These are phyloP conservation scores for Zizania palustris DNA, from an alignment of 202 grass and related monocot species.

Conservation along the genomic window DNA sequence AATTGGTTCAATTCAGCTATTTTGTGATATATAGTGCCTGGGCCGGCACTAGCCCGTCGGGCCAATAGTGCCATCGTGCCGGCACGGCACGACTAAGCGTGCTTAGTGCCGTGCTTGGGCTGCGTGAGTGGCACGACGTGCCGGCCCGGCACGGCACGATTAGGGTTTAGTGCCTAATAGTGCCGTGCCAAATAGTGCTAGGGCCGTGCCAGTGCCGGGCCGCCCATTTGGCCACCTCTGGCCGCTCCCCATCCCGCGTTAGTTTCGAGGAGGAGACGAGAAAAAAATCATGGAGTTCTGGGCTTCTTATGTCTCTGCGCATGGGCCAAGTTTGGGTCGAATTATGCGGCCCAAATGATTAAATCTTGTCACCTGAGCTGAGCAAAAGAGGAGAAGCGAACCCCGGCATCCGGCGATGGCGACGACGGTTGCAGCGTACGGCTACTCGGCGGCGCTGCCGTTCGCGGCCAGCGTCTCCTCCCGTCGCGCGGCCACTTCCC, in stretches of 20 bases:
- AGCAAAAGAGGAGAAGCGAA: slow-evolving; percentile 1
- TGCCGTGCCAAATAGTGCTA: too few relatives aligned
- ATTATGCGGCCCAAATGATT: background rate
- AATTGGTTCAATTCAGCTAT: too few relatives aligned
- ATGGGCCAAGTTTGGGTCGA: background rate
- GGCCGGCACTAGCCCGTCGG: too few relatives aligned
- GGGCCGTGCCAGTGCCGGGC: too few relatives aligned
- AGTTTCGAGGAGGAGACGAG: background rate
- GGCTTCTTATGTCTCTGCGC: background rate
- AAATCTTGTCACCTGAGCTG: background rate
- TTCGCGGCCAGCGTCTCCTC: background rate
- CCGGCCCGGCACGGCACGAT: too few relatives aligned
- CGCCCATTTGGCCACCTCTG: too few relatives aligned
- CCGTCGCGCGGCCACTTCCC: background rate
- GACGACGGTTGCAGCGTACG: slow-evolving; percentile 24
- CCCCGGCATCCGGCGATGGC: slow-evolving; percentile 41
- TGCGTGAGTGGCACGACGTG: too few relatives aligned
- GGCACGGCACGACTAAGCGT: too few relatives aligned
- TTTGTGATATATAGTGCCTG: too few relatives aligned
- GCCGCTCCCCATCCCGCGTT: background rate
- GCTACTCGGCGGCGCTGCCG: slow-evolving; percentile 25
- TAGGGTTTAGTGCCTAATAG: too few relatives aligned
- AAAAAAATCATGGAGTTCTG: background rate
- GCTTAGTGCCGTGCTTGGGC: too few relatives aligned
- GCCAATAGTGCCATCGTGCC: too few relatives aligned